Evolutionary conservation across 2,329 filamentous ascomycete genomes (phyloP).

Genomic region (Aspergillus bombycis): DNA sequence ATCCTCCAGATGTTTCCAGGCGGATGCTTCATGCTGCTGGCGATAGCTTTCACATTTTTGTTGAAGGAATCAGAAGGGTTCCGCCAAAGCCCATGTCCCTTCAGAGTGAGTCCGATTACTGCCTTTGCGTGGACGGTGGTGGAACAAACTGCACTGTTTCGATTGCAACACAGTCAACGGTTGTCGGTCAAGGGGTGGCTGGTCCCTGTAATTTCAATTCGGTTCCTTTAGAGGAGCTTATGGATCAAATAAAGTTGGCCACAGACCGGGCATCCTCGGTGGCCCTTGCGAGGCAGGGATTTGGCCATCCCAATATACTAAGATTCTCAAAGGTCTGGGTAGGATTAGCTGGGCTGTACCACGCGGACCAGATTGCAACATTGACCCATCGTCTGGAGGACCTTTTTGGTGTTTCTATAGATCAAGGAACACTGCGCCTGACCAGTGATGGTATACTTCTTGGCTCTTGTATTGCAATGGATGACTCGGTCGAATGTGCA

Average conservation of each 20-base stretch:
- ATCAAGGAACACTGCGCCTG: slow-evolving; percentile 29
- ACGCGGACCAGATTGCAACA: slow-evolving; percentile 31
- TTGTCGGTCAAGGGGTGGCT: slow-evolving; percentile 32
- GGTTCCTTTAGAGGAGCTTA: slow-evolving; percentile 9
- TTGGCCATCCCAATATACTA: neutral
- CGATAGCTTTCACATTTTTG: slow-evolving; percentile 25
- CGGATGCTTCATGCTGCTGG: slow-evolving; percentile 24
- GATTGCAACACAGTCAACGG: slow-evolving; percentile 30
- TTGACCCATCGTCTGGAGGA: slow-evolving; percentile 32
- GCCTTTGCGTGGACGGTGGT: slow-evolving; percentile 47
- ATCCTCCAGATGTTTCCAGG: slow-evolving; percentile 28
- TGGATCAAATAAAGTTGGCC: slow-evolving; percentile 8
- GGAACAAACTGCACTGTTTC: slow-evolving; percentile 49
- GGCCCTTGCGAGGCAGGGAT: neutral
- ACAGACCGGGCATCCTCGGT: neutral
- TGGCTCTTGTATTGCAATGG: slow-evolving; percentile 26
- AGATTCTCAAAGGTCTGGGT: slow-evolving; percentile 36
- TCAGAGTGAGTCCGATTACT: neutral
- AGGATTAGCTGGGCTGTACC: slow-evolving; percentile 46
- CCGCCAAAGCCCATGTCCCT: neutral
- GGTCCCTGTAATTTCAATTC: slow-evolving; percentile 44
- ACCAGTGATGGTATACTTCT: slow-evolving; percentile 48
- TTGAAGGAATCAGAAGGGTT: slow-evolving; percentile 16
- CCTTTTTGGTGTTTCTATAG: slow-evolving; percentile 29
- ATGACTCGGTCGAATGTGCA: slow-evolving; percentile 21